These are phyloP conservation scores for Didymosphaeria variabile DNA, from an alignment of 2,329 filamentous ascomycete species.

Conservation along the genomic window DNA sequence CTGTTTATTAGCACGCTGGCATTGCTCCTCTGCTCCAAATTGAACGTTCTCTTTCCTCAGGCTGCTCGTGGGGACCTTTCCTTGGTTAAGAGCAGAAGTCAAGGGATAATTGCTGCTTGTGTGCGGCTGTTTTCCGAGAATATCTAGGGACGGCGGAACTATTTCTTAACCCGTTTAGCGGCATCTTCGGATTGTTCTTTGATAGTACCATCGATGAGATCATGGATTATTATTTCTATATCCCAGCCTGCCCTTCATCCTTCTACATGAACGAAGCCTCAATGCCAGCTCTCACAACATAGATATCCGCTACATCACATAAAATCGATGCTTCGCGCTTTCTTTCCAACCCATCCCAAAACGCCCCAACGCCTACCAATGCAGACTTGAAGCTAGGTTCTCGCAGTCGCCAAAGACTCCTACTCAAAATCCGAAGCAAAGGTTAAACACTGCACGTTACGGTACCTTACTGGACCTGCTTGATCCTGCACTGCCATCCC, in stretches of 20 bases:
- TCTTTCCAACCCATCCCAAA: background rate
- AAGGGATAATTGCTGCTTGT: too few species aligned
- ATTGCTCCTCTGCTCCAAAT: too few species aligned
- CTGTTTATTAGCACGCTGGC: too few species aligned
- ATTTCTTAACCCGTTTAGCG: too few species aligned
- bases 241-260: background rate
- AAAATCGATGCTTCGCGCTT: background rate
- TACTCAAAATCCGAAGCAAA: background rate
- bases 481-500: conserved; percentile 90
- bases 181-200: too few species aligned
- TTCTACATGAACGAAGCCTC: background rate
- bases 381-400: conserved; percentile 3
- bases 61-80: too few species aligned
- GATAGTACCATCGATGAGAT: too few species aligned
- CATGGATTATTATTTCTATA: too few species aligned
- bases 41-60: too few species aligned
- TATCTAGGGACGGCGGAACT: too few species aligned
- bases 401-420: background rate
- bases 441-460: background rate
- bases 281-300: background rate
- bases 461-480: conserved; percentile 63
- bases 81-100: too few species aligned
- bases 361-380: conserved; percentile 19
- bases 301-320: background rate
- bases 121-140: too few species aligned